Base-by-base conservation (phyloP, 331 rosid genomes). In the Malus hybrid region DNA sequence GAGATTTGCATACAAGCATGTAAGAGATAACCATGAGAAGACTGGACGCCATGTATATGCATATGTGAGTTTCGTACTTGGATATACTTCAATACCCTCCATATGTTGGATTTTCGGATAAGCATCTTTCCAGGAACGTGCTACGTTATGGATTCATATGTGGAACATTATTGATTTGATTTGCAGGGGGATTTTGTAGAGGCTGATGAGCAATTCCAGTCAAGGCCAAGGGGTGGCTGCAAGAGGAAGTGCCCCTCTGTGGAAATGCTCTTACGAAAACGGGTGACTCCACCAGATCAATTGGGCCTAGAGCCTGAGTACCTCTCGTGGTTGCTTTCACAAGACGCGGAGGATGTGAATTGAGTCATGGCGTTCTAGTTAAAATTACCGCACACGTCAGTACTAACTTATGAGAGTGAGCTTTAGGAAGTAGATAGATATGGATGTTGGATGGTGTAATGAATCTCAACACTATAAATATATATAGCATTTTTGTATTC, bases 1-100 rank as follows among this genome's bases (percentile, higher is more conserved):
- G 97, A 91, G 94, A 71, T 93, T 93, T 66, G 86, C 96, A 7
- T 90, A 90, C 86, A 93, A 91, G 79, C 98, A 93, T 3, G 97
- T 93, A 29, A 80, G 96, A 84, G 91, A 93, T 66, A 91, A 90
- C 34, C 98, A 90, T 7, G 94, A 91, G 81, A 90, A 86, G 71
- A 80, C 83, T 2, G 92, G 84, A 7, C 71, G 48, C 52, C 97
- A 93, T 77, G 91, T 87, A 56, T 88, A 82, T 78, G 55, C 84
- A 39, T 54, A 57, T 46, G 98, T 91, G 84, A 90, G 94, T 86
- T 70, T 70, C 65, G 4, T 31, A 15, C 52, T 46, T n/a, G 36
- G 19, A 24, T 24, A 63, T 72, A 2, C 42, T 32, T 27, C 22
- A 19, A 31, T 11, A 13, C 59, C 33, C 14, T 69, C 10, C 10